Base-by-base conservation (phyloP, 2,329 filamentous ascomycete species). In the Stenocarpella maydis region DNA sequence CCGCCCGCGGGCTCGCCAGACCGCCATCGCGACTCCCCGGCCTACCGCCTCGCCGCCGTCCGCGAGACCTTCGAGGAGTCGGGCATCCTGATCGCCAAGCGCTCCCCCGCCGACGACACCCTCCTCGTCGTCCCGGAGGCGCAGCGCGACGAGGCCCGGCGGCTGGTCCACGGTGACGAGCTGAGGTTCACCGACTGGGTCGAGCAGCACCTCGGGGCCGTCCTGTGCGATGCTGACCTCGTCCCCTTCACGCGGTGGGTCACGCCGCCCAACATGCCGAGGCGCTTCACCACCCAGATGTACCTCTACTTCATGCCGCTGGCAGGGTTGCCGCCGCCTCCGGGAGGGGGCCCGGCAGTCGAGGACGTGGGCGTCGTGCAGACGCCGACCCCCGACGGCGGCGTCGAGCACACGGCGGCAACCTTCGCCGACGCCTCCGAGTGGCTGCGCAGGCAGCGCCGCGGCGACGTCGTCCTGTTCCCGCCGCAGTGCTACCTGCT, bases 1-100 rank as follows among this genome's bases (percentile, higher is more conserved):
- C 84, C 86, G 0, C 72, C 72, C 0, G 74, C 77, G 0, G 84
- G 84, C 19, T 83, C 88, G 34, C 79, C 83, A 0, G 82, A 80
- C 12, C 82, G 91, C 15, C 94, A 98, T 75, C 79, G 83, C 14
- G 95, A 98, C 77, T 89, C 89, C 0, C 81, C 84, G 0, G 86
- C 89, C 3, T 98, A 98, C 77, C 86, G 94, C n/a, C 80, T 93
- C 43, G 94, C 91, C 7, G 96, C 95, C 0, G 88, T 98, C 28
- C 86, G 96, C 8, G 96, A 98, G 83, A 94, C 94, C 0, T 98
- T 98, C 77, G 96, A 99, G 78, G 96, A 98, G 82, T 95, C 92
- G 73, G 96, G 96, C 0, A 94, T 98, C 66, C 81, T 98, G 31
- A 85, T 98, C 3, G 93, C 93, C 0, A 83, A 78, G 66, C 45